Evolutionary conservation across 768 basidiomycete genomes (phyloP).

Genomic region (Agaricus bisporus): DNA sequence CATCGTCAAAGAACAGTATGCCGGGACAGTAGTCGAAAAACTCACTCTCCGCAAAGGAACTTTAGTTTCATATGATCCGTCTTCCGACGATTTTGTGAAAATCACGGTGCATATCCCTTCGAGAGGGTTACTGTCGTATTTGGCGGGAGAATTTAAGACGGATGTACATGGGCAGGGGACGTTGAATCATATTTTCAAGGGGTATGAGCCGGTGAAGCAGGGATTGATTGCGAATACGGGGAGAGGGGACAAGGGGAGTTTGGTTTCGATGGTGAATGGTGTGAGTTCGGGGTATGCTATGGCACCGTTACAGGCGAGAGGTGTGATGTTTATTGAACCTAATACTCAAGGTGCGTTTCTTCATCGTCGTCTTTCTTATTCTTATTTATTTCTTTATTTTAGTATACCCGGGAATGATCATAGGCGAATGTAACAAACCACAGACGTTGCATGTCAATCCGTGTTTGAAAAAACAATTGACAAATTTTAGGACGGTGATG

Average conservation of each 20-base stretch:
- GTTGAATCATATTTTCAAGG: constrained; percentile 49
- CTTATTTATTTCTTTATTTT: background rate
- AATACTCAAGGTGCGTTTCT: constrained; percentile 30
- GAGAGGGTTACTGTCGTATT: constrained; percentile 43
- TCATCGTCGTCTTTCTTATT: background rate
- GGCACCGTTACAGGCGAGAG: constrained; percentile 42
- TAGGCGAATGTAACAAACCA: constrained; percentile 42
- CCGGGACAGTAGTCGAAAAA: constrained; percentile 42
- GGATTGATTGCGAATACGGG: constrained; percentile 43
- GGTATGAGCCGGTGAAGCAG: constrained; percentile 37
- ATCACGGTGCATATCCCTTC: constrained; percentile 45
- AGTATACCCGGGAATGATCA: constrained; percentile 49
- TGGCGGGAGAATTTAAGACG: constrained; percentile 47
- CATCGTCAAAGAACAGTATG: constrained; percentile 40
- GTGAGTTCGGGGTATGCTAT: constrained; percentile 43
- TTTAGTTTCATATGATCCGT: constrained; percentile 40
- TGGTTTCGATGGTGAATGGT: constrained; percentile 41
- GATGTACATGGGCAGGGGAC: constrained; percentile 47
- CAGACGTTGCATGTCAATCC: constrained; percentile 44
- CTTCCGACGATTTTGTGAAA: constrained; percentile 35
- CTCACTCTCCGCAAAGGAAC: constrained; percentile 44
- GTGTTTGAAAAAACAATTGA: constrained; percentile 42
- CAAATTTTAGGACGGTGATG: constrained; percentile 41
- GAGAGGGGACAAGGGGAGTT: constrained; percentile 38
- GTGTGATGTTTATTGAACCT: constrained; percentile 39